Evolutionary conservation across 257 asterid genomes (phyloP), one percentile per base, ranked within the genome.

Genomic region (Scutellaria minor): DNA sequence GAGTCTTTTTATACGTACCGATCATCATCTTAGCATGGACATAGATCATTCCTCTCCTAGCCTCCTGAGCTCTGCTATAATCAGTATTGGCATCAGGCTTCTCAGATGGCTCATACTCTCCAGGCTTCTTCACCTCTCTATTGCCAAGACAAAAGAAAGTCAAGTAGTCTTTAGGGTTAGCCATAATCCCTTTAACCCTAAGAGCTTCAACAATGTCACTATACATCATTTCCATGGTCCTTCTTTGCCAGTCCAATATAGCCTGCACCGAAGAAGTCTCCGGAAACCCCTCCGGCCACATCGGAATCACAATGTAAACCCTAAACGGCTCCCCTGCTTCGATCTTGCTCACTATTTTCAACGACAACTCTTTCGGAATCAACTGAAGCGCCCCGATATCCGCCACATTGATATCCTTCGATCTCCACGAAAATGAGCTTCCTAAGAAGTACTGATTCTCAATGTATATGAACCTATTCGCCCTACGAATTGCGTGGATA

Each of bases 261-360:
- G 88, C 93, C 58, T 89, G 96, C 11, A 87, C 93, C 0, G 93
- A 72, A 0, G 78, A 22, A 10, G 78, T 51, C 74, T 83, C 88
- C 3, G 96, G 96, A 15, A 8, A 69, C 18, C 96, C 96, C 78
- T 89, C 96, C 2, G 96, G 96, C 96, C 96, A 89, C 96, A 87
- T 87, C 0, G 96, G 96, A n/a, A 89, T 58, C 22, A 89, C 91
- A 0, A 89, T 7, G 68, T 89, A 89, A 0, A 87, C 96, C 1
- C 79, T 68, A 40, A 89, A 89, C 14, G 81, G 74, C 80, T 89
- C 90, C 35, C 96, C 90, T 2, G 62, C 82, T 42, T 84, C 93
- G 18, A 89, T 89, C 80, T 89, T 89, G 50, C 85, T 81, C 53
- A 75, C 88, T 9, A 89, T 89, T 82, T 89, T 89, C 13, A 89